Evolutionary conservation across 192 early-diverging fungal genomes (phyloP).

Genomic region (Physocladia obscura): DNA sequence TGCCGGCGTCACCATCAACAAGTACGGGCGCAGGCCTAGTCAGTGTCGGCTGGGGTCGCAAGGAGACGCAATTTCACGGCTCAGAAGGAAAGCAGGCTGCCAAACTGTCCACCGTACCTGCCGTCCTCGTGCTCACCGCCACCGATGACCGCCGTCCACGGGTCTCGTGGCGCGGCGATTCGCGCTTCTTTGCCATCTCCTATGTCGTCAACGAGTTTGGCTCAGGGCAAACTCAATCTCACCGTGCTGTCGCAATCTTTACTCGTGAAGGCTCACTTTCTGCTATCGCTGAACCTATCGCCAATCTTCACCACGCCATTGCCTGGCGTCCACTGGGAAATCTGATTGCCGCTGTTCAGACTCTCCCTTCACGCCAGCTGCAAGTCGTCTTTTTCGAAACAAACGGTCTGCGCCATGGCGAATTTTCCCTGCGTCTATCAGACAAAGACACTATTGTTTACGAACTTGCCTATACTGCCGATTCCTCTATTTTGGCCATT

Average conservation of each 20-base stretch:
- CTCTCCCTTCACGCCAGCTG: conserved; percentile 68
- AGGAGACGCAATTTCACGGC: conserved; percentile 97
- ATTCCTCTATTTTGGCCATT: conserved; percentile 84
- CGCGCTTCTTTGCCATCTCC: conserved; percentile 76
- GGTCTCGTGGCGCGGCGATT: conserved; percentile 90
- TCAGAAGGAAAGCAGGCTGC: conserved; percentile 78
- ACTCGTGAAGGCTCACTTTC: conserved; percentile 85
- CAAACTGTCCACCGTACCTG: conserved; percentile 42
- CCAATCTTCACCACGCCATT: conserved; percentile 73
- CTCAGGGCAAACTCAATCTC: too few species aligned
- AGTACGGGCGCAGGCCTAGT: conserved; percentile 47
- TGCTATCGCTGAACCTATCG: conserved; percentile 75
- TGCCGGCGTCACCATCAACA: conserved; percentile 25
- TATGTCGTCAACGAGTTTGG: conserved; percentile 61
- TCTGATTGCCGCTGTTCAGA: conserved; percentile 78
- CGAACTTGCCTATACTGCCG: conserved; percentile 81
- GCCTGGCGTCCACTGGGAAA: conserved; percentile 85
- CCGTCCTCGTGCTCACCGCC: conserved; percentile 28
- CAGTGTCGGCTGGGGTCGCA: conserved; percentile 93
- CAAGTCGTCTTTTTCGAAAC: conserved; percentile 92
- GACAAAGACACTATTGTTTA: conserved; percentile 31
- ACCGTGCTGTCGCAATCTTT: conserved; percentile 73
- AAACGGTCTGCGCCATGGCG: conserved; percentile 92
- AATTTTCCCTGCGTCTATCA: conserved; percentile 75
- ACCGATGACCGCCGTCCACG: conserved; percentile 74